Conservation (phyloP, 2,329 filamentous ascomycete genomes). For the Metarhizium guizhouense region DNA sequence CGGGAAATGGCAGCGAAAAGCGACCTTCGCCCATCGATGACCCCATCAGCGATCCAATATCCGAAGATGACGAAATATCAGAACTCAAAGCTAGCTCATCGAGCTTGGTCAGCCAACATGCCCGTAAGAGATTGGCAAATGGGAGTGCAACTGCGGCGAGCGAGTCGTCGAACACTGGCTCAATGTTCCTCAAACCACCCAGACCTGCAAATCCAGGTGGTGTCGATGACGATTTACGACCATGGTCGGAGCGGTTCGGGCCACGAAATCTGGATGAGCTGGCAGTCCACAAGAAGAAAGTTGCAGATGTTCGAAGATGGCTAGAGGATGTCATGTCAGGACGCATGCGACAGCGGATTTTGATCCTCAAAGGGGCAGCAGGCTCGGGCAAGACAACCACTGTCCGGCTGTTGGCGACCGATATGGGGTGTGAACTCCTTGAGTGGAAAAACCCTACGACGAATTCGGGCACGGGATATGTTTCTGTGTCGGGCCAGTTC, state of each 20-base stretch:
- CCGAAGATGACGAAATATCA: constrained; percentile 49
- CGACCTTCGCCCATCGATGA: constrained; percentile 32
- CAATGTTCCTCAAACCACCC: constrained; percentile 42
- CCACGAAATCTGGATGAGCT: constrained; percentile 71
- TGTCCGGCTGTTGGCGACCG: constrained; percentile 64
- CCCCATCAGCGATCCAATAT: constrained; percentile 47
- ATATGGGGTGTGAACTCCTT: constrained; percentile 67
- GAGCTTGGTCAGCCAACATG: constrained; percentile 48
- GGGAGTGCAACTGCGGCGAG: constrained; percentile 14
- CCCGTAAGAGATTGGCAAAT: constrained; percentile 42
- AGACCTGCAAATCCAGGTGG: constrained; percentile 17
- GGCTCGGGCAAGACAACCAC: constrained; percentile 92
- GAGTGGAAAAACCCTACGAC: constrained; percentile 85
- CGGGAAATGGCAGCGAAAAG: constrained; percentile 20
- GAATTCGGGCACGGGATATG: constrained; percentile 48
- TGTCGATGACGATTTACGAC: constrained; percentile 50
- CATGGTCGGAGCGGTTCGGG: constrained; percentile 82
- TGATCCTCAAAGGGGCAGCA: constrained; percentile 83
- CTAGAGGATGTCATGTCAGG: constrained; percentile 65
- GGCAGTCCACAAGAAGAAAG: constrained; percentile 91
- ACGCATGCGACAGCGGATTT: constrained; percentile 56
- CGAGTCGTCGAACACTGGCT: constrained; percentile 29
- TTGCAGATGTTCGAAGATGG: constrained; percentile 78
- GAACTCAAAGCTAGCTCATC: constrained; percentile 39
- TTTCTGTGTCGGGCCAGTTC: constrained; percentile 71